Percentiles rank a stretch among this genome's conserved stretches.
Evolutionary conservation across 2,329 filamentous ascomycete genomes (phyloP).

Genomic region (Ustulina deusta): DNA sequence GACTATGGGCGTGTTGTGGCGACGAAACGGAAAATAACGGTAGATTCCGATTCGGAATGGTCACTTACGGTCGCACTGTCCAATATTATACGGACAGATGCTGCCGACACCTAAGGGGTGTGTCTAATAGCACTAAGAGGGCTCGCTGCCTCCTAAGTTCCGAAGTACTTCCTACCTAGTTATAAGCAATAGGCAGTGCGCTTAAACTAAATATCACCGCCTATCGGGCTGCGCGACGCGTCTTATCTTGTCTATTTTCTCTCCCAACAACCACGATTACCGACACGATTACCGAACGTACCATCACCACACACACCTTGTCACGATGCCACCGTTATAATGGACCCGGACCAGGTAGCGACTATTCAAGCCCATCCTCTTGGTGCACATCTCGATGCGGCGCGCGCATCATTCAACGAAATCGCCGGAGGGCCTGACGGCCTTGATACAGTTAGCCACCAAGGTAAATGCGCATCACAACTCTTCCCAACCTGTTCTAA

Average conservation of each 20-base stretch:
- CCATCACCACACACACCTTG: slow-evolving; percentile 15
- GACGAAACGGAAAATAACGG: too few species aligned
- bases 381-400: slow-evolving; percentile 23
- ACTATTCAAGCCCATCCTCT: slow-evolving; percentile 29
- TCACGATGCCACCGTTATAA: slow-evolving; percentile 19
- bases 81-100: too few species aligned
- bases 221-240: not conserved
- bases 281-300: not conserved
- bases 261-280: too few species aligned
- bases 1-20: too few species aligned
- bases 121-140: too few species aligned
- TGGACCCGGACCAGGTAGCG: slow-evolving; percentile 17
- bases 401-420: slow-evolving; percentile 1
- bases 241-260: not conserved
- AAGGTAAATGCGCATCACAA: slow-evolving; percentile 34
- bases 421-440: not conserved
- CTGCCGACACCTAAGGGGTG: too few species aligned
- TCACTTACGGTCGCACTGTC: too few species aligned
- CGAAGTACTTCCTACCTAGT: too few species aligned
- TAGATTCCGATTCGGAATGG: too few species aligned
- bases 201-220: too few species aligned
- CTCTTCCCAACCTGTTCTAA: slow-evolving; percentile 15
- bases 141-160: too few species aligned
- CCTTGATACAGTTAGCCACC: slow-evolving; percentile 10
- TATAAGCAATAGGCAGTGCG: too few species aligned